phyloP scores from a whole-genome alignment of 2,329 filamentous ascomycete species.

The Exophiala phaeomuriformis region DNA sequence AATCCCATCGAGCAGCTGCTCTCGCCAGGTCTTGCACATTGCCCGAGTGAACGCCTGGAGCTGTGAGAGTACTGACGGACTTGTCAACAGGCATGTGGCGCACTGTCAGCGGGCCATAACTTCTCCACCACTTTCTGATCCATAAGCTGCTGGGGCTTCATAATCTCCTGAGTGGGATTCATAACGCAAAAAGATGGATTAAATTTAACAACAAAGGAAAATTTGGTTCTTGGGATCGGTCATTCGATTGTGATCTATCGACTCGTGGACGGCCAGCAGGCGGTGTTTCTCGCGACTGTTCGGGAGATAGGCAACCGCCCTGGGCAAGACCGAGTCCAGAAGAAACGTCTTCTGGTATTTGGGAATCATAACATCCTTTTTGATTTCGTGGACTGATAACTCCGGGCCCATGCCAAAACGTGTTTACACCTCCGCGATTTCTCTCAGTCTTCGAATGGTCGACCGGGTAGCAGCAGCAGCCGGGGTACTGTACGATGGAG shows the following conservation, averaged over 20 bases:
- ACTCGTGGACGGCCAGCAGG: slow-evolving; percentile 15
- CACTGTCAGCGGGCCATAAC: too few species aligned
- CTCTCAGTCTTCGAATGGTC: slow-evolving; percentile 91
- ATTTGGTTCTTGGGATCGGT: slow-evolving; percentile 9
- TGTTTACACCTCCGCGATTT: slow-evolving; percentile 77
- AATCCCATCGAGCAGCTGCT: too few species aligned
- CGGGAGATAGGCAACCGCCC: slow-evolving; percentile 14
- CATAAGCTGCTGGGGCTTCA: too few species aligned
- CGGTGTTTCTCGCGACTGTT: slow-evolving; percentile 15
- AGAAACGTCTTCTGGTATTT: slow-evolving; percentile 8
- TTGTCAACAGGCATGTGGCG: too few species aligned
- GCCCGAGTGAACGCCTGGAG: too few species aligned
- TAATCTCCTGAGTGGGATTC: neutral
- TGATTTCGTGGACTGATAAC: slow-evolving; percentile 11
- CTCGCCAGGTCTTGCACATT: too few species aligned
- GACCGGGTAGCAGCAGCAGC: slow-evolving; percentile 91
- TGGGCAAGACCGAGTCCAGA: slow-evolving; percentile 10
- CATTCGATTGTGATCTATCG: slow-evolving; percentile 26
- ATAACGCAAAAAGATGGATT: slow-evolving; percentile 1
- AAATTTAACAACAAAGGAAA: neutral
- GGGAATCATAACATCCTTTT: slow-evolving; percentile 8
- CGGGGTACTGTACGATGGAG: slow-evolving; percentile 58
- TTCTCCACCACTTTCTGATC: too few species aligned
- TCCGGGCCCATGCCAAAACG: slow-evolving; percentile 19
- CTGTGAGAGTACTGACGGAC: too few species aligned